Conservation (phyloP, 2,329 filamentous ascomycete genomes). For the Colletotrichum salicis region DNA sequence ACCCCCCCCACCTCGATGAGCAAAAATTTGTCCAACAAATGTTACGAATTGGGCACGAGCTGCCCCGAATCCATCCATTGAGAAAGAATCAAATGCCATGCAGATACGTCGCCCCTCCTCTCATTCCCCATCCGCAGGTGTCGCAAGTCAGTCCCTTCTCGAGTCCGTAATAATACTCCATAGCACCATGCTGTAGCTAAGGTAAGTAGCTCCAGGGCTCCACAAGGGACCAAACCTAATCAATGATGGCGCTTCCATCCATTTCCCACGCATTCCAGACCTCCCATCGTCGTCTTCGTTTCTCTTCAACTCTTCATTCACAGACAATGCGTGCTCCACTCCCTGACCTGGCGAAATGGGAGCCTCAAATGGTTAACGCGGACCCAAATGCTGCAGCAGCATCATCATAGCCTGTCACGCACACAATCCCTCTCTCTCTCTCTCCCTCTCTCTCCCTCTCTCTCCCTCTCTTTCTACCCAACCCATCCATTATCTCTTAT, state of each 20-base stretch:
- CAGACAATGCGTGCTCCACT: not conserved
- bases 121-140: not conserved
- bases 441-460: no score
- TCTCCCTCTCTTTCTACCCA: not conserved
- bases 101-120: not conserved
- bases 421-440: not conserved
- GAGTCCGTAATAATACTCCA: not conserved
- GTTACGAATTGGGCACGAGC: not conserved
- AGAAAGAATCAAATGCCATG: not conserved
- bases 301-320: not conserved
- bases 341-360: slow-evolving; percentile 12
- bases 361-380: slow-evolving; percentile 25
- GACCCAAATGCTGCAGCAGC: slow-evolving; percentile 12
- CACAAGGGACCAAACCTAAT: slow-evolving; percentile 4
- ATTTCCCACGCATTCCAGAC: slow-evolving; percentile 12
- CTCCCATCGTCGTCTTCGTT: not conserved
- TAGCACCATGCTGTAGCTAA: no score
- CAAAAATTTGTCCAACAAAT: not conserved
- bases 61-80: not conserved
- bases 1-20: not conserved
- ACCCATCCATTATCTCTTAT: not conserved
- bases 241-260: slow-evolving; percentile 20
- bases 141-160: not conserved
- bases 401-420: no score
- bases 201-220: not conserved